Evolutionary conservation across 2,329 filamentous ascomycete genomes (phyloP).

Genomic region (Pyricularia sp.): DNA sequence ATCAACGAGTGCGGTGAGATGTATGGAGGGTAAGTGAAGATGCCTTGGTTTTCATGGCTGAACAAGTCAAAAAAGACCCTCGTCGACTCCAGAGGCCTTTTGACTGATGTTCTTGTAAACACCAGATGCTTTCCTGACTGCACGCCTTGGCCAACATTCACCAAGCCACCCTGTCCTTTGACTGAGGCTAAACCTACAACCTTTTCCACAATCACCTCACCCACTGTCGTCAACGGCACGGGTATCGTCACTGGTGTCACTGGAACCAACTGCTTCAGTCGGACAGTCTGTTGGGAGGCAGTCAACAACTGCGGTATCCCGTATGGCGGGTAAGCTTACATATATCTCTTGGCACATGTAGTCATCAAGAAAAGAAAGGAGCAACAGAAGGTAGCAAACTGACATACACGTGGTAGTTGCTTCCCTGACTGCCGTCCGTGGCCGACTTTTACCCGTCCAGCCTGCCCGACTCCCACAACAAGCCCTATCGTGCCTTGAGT

Average conservation of each 20-base stretch:
- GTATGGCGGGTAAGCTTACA: not conserved
- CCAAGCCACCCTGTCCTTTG: not conserved
- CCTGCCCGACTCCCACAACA: not conserved
- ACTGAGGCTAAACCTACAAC: not conserved
- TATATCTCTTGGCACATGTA: not conserved
- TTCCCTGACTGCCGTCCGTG: not conserved
- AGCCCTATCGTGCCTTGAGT: not conserved
- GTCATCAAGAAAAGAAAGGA: not conserved
- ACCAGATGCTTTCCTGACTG: constrained; percentile 4
- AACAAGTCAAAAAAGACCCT: not conserved
- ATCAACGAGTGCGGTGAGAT: constrained; percentile 1
- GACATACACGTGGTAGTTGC: not conserved
- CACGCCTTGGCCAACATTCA: constrained; percentile 3
- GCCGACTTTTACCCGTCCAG: not conserved
- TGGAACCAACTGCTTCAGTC: not conserved
- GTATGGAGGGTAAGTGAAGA: constrained; percentile 2
- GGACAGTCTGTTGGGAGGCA: not conserved
- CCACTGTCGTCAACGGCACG: not conserved
- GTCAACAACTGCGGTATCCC: not conserved
- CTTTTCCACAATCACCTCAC: not conserved
- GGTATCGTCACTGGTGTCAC: not conserved
- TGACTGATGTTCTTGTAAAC: not conserved
- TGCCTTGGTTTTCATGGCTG: not conserved
- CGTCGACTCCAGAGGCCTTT: not conserved
- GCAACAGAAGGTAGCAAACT: not conserved